Base-by-base conservation (phyloP, 2,329 filamentous ascomycete species). In the Pseudogymnoascus sp. region DNA sequence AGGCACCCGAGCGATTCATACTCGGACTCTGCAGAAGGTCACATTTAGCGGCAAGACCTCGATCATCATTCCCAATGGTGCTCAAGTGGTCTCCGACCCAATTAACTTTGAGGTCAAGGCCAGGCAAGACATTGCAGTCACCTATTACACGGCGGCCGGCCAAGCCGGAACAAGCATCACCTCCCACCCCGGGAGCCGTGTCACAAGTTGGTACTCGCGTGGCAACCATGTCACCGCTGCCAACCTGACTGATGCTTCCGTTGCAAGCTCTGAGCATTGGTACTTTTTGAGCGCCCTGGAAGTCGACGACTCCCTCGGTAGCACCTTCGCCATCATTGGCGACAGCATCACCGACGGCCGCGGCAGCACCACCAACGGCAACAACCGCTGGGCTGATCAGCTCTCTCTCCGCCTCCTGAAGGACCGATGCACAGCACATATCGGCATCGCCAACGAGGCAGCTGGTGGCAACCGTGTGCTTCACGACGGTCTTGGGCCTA, bases 261-360 rank as follows among this genome's bases (percentile, higher is more conserved):
- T 66, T 7, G 64, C 14, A 42, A 66, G 65, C 28, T 72, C 70
- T 23, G 79, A 74, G 63, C 78, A 80, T 71, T 82, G 84, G 83
- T 87, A 84, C 73, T 84, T 85, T 66, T 74, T 86, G 67, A 82
- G 79, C 37, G 78, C 78, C 4, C 71, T 88, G 7, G 83, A 87
- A 70, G 83, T 78, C n/a, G 80, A 77, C 74, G 72, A 78, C 0
- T 75, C 78, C 0, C 66, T 70, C 0, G 56, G 69, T 6, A 74
- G 76, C 59, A 76, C 79, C 1, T 77, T 87, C 35, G 79, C 77
- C 18, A 78, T 88, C 23, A 75, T 88, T 1, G 85, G 85, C n/a
- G 85, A 89, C 72, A 84, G 81, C 68, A 86, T 88, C 69, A 87
- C 84, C 3, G 85, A 88, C 69, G 85, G 85, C 10, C 78, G 84